phyloP scores from a whole-genome alignment of 192 early-diverging fungal species.

The Backusella liffmaniae region DNA sequence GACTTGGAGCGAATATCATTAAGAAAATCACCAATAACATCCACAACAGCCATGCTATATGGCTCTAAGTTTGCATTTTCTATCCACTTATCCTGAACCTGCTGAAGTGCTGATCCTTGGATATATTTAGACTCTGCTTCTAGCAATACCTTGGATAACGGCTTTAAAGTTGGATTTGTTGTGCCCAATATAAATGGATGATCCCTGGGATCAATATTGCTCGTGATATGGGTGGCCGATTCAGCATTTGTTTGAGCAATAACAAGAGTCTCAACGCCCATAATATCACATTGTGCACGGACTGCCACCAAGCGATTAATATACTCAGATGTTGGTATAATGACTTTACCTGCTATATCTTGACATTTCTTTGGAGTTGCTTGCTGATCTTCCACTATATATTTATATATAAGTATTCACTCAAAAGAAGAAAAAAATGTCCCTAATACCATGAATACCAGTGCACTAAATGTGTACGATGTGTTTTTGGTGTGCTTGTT shows the following conservation, averaged over 20 bases:
- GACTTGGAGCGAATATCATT: constrained; percentile 58
- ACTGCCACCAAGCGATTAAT: constrained; percentile 94
- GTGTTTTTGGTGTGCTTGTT: constrained; percentile 79
- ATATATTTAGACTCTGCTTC: constrained; percentile 76
- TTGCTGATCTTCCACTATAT: constrained; percentile 79
- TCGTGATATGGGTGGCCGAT: constrained; percentile 92
- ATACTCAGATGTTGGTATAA: constrained; percentile 95
- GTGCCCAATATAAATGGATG: constrained; percentile 93
- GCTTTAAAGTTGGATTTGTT: constrained; percentile 73
- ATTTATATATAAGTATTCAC: neutral
- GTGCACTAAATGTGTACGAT: constrained; percentile 90
- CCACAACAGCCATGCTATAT: constrained; percentile 74
- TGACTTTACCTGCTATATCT: constrained; percentile 98
- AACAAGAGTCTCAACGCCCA: constrained; percentile 93
- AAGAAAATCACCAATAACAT: constrained; percentile 39
- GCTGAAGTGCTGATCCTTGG: constrained; percentile 69
- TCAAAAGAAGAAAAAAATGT: neutral
- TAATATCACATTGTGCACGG: constrained; percentile 96
- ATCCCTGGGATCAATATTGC: constrained; percentile 93
- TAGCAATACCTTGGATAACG: constrained; percentile 74
- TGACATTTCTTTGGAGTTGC: constrained; percentile 97
- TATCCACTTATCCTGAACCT: constrained; percentile 85
- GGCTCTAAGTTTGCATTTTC: constrained; percentile 75
- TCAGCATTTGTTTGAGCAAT: constrained; percentile 95
- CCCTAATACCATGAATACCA: constrained; percentile 76